Base-by-base conservation (phyloP, 257 asterid genomes). In the Nicotiana undulata region DNA sequence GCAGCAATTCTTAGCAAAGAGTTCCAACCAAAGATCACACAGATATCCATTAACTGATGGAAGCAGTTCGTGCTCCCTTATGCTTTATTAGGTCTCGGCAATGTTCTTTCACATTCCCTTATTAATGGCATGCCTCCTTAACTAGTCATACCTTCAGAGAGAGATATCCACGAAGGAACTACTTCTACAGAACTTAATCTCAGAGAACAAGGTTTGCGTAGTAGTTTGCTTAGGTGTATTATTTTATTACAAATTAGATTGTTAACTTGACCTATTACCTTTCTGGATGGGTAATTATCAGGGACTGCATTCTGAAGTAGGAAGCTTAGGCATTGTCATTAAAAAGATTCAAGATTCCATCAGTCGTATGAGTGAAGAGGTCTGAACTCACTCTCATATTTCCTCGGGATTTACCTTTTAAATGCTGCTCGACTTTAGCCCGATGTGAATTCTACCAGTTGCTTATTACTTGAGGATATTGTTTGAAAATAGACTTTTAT, bases 101-200 rank as follows among this genome's bases (percentile, higher is more conserved):
- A 76, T 55, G 66, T 17, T 22, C 53, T 76, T 76, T 53, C 51
- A 28, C 44, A 31, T 76, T 31, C 80, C 66, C 31, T 63, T 76
- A 17, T 10, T 53, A 24, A 34, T 55, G 49, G 28, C 12, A 34
- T 67, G 63, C 75, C 79, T 40, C 49, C 89, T 84, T 88, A 83
- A 86, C 88, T 59, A 80, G 76, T 72, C 44, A 67, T 77, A 88
- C 89, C 87, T 88, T 80, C 90, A 88, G 89, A 86, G 83, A 77
- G 86, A 84, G 60, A 29, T 85, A 64, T 52, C 86, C 51, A 82
- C 81, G n/a, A 88, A 88, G 84, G 90, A 88, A 72, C 29, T 88
- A 65, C n/a, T 86, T 40, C 79, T 86, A 51, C 84, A 88, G 24
- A 86, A 84, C 77, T 76, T 88, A 55, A 63, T 79, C 29, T 80